Percentiles rank a stretch among this genome's conserved stretches.
Conservation (phyloP, 345 rosid species). For the Leavenworthia alabamica region DNA sequence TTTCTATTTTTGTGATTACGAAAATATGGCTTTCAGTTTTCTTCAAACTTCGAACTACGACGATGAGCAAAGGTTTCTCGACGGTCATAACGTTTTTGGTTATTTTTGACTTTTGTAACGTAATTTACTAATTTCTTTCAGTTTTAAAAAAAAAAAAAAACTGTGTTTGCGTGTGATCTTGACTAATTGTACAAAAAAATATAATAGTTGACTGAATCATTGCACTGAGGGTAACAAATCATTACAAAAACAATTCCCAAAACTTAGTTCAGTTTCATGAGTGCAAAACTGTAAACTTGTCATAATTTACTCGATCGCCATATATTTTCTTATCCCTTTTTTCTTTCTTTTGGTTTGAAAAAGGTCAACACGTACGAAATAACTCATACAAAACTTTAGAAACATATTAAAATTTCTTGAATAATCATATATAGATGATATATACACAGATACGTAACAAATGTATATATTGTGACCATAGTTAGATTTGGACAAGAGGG, state of each 20-base stretch:
- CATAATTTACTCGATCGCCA: slow-evolving; percentile 22
- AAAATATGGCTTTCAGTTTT: not conserved
- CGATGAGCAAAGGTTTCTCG: not conserved
- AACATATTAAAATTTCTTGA: not conserved
- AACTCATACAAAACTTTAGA: not conserved
- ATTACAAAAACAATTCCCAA: slow-evolving; percentile 62
- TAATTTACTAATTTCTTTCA: not conserved
- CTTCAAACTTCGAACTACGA: slow-evolving; percentile 4
- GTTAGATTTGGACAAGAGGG: slow-evolving; percentile 23
- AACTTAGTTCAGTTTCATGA: slow-evolving; percentile 31
- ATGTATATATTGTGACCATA: slow-evolving; percentile 16
- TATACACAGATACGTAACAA: not conserved
- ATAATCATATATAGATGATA: not conserved
- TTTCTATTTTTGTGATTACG: not conserved
- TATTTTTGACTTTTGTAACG: not conserved
- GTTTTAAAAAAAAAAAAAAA: not conserved
- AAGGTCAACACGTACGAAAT: slow-evolving; percentile 12
- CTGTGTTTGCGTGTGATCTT: slow-evolving; percentile 26
- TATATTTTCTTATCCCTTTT: not conserved
- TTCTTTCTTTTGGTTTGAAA: not conserved
- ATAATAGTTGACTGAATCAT: slow-evolving; percentile 32
- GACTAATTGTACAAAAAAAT: slow-evolving; percentile 14
- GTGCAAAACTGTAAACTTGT: slow-evolving; percentile 32
- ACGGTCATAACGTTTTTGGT: not conserved
- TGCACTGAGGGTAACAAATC: slow-evolving; percentile 38